These are phyloP conservation scores for Aspergillus floridensis DNA, from an alignment of 2,329 filamentous ascomycete species.

Conservation along the genomic window DNA sequence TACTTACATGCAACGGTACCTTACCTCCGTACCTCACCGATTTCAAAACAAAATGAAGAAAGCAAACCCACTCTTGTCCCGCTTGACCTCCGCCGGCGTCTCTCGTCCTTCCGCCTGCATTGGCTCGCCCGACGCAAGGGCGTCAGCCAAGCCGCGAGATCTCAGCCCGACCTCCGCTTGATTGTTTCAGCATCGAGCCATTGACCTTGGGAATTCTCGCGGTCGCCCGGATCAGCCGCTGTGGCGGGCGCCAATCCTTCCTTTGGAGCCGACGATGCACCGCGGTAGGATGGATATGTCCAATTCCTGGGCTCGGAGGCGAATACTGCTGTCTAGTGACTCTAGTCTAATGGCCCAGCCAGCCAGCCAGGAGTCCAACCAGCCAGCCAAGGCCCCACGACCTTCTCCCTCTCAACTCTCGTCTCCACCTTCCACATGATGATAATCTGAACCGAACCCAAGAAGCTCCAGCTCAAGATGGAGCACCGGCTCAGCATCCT, in stretches of 20 bases:
- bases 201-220: background rate
- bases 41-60: no score
- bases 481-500: background rate
- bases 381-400: background rate
- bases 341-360: background rate
- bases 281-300: background rate
- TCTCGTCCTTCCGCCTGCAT: conserved; percentile 1
- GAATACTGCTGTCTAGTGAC: background rate
- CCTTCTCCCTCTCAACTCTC: background rate
- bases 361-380: background rate
- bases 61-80: conserved; percentile 1
- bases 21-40: no score
- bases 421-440: no score
- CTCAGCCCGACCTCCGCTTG: conserved; percentile 8
- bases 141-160: conserved; percentile 7
- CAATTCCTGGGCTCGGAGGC: background rate
- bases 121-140: conserved; percentile 7
- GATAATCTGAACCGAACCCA: no score
- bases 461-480: background rate
- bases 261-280: background rate
- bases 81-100: background rate
- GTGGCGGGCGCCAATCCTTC: background rate
- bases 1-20: no score
- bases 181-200: conserved; percentile 12
- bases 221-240: background rate